Evolutionary conservation across 2,329 filamentous ascomycete genomes (phyloP).

Genomic region (Diaporthe caulivora): DNA sequence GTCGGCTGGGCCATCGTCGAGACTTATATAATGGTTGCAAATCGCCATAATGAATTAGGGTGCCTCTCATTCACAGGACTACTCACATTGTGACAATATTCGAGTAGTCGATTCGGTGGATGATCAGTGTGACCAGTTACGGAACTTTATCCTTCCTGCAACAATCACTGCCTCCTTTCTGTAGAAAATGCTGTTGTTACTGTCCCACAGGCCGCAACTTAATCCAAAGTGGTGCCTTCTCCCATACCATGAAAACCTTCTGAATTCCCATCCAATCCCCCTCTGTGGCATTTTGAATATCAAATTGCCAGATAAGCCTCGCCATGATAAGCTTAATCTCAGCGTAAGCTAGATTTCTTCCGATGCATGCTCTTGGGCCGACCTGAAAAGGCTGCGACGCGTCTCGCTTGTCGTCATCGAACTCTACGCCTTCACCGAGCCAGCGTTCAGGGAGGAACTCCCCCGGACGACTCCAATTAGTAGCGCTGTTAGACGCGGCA

Average conservation of each 20-base stretch:
- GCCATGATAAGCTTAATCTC: constrained; percentile 62
- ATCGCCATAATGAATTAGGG: too few species aligned
- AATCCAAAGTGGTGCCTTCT: constrained; percentile 1
- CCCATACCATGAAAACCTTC: constrained; percentile 12
- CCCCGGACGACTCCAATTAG: constrained; percentile 51
- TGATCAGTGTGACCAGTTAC: too few species aligned
- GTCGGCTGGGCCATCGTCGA: too few species aligned
- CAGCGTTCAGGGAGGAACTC: constrained; percentile 53
- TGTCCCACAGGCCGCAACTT: background rate
- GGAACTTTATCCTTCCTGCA: too few species aligned
- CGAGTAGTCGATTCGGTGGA: too few species aligned
- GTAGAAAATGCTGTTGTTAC: too few species aligned
- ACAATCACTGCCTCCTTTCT: too few species aligned
- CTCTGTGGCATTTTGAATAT: constrained; percentile 52
- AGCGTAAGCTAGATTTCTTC: constrained; percentile 58
- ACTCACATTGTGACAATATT: too few species aligned
- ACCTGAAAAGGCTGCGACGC: constrained; percentile 53
- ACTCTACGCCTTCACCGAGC: constrained; percentile 43
- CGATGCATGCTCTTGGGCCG: constrained; percentile 56
- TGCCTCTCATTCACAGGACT: too few species aligned
- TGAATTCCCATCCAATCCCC: constrained; percentile 38
- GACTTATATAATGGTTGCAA: too few species aligned
- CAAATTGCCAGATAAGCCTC: constrained; percentile 60
- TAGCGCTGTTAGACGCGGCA: constrained; percentile 47
- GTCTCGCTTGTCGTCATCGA: constrained; percentile 46